Base-by-base conservation (phyloP, 257 asterid species). In the Catharanthus roseus region DNA sequence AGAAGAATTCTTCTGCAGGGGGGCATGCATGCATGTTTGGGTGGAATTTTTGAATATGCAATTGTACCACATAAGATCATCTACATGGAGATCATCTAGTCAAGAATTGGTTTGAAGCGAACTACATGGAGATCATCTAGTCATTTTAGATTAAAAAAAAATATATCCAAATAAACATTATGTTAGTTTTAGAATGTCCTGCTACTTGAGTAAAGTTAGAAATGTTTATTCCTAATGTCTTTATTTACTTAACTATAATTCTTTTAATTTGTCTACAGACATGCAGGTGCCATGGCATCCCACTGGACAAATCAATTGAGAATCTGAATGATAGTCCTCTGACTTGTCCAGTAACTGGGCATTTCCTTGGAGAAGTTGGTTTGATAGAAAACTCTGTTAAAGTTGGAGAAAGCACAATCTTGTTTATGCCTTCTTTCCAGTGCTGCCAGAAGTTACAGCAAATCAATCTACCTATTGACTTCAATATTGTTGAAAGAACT, bases 261-360 rank as follows among this genome's bases (percentile, higher is more conserved):
- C 42, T 65, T 60, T 62, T 23, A 68, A 57, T 84, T 81, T 83
- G 66, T 69, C 60, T 70, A 75, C 87, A 93, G 99, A 84, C 95
- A 75, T 93, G 97, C 90, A 81, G 91, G 80, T 93, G 97, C 74
- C 97, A 93, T 68, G 96, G 97, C 80, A 76, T 86, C 79, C 96
- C 92, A 10, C 76, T 89, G 79, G 86, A 85, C 72, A 74, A 78
- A 73, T 70, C 82, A 75, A 75, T 71, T 79, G 63, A 33, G 77
- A 76, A 75, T 15, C 70, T 68, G 77, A 67, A 69, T 41, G 72
- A 55, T 71, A 67, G 54, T 15, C 71, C 81, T 65, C 57, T 61
- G 68, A 76, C 76, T 72, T 91, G 96, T 84, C 91, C 96, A 58
- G 83, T 88, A 73, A 88, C 89, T 41, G 74, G 79, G 38, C 74